Base-by-base conservation (phyloP, 202 grass and related monocot genomes). In the Schoenoplectus tabernaemontani region DNA sequence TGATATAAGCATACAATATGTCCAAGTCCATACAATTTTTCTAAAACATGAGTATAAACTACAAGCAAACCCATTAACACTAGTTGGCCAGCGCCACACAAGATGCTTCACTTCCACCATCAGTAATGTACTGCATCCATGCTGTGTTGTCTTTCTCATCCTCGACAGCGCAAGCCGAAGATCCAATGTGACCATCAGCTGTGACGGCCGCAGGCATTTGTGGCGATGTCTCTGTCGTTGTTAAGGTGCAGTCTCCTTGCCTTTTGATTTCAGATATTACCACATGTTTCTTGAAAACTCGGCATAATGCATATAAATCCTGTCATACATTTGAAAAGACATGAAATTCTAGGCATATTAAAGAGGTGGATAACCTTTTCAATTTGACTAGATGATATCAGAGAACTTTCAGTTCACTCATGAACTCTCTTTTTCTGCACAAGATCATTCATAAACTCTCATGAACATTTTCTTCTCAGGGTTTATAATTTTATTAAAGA, bases 51-150 rank as follows among this genome's bases (percentile, higher is more conserved):
- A 59, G 43, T 63, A 42, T 22, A 80, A 53, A 3, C 26, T 74
- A 73, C 44, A 74, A 51, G 26, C 46, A 39, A 80, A 80, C 39
- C 24, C 39, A 64, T 50, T n/a, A 34, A 33, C 60, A 8, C 17
- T 63, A 64, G 26, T 80, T 7, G 33, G 38, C 38, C 15, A 80
- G 38, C 64, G 78, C 36, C 44, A 80, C 15, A 19, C 62, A 89
- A 22, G 87, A 78, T 84, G 89, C 84, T 76, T 85, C 93, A 41
- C 93, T 89, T 44, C 82, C 59, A 66, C 91, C 93, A 13, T 97
- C 93, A 33, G 86, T 79, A 82, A 97, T 97, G 87, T 91, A 97
- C 77, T 99, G 90, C 92, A 99, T 96, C 96, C 96, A 99, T 39
- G 96, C 84, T 11, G 24, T 47, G 73, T 91, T 89, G 48, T 99